A percentile compares a stretch with the other conserved stretches of the same genome.
Evolutionary conservation across 176 grass and related monocot species (phyloP).

Genomic region (Rhynchospora pubera): DNA sequence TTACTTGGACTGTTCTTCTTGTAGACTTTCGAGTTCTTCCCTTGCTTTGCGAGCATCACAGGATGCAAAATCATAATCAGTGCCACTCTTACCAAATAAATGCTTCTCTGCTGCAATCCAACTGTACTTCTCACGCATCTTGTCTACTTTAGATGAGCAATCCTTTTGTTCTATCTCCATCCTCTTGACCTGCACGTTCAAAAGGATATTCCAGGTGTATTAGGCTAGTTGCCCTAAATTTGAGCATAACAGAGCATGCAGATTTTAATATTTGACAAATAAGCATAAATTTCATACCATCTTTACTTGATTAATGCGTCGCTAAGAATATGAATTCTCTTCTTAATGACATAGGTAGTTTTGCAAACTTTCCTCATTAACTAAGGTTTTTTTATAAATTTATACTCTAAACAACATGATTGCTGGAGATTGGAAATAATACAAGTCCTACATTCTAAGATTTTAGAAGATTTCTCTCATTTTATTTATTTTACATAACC

Average conservation of each 20-base stretch:
- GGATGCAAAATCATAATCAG: conserved; percentile 88
- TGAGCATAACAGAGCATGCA: background rate
- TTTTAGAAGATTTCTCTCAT: background rate
- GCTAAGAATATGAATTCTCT: no score
- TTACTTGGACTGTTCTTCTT: conserved; percentile 84
- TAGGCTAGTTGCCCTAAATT: background rate
- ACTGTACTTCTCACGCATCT: conserved; percentile 69
- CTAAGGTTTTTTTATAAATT: background rate
- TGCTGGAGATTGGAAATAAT: background rate
- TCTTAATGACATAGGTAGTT: background rate
- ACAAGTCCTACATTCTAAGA: background rate
- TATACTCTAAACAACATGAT: background rate
- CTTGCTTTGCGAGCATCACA: conserved; percentile 56
- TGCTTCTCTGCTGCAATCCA: conserved; percentile 96
- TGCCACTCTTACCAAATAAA: conserved; percentile 80
- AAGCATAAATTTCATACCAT: background rate
- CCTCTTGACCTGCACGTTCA: conserved; percentile 62
- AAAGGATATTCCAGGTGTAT: background rate
- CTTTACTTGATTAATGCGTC: background rate
- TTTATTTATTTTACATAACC: background rate
- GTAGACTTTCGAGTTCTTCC: conserved; percentile 64
- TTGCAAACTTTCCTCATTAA: background rate
- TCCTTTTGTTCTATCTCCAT: conserved; percentile 98
- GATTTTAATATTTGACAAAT: background rate
- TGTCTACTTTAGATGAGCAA: conserved; percentile 80